Conservation (phyloP, 768 basidiomycete genomes). For the Agrocybe praecox region DNA sequence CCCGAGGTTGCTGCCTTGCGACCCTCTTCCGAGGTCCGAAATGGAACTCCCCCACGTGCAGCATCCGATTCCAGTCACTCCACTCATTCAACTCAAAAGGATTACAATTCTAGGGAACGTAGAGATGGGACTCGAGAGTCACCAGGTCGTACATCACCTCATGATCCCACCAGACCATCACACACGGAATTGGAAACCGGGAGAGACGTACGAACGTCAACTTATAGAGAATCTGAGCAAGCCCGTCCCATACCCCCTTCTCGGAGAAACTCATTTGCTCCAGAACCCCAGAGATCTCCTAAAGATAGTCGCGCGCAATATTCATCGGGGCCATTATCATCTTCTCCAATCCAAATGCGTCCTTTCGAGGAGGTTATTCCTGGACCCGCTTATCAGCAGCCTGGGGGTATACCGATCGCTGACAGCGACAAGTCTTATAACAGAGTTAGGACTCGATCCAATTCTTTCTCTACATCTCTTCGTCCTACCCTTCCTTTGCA, state of each 20-base stretch:
- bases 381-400: neutral
- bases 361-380: slow-evolving; percentile 13
- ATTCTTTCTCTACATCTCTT: slow-evolving; percentile 14
- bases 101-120: slow-evolving; percentile 5
- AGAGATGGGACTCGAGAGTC: slow-evolving; percentile 10
- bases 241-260: slow-evolving; percentile 6
- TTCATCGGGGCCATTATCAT: slow-evolving; percentile 14
- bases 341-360: slow-evolving; percentile 20
- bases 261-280: slow-evolving; percentile 15
- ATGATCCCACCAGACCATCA: neutral
- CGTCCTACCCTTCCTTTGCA: slow-evolving; percentile 10
- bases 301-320: slow-evolving; percentile 10
- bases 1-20: slow-evolving; percentile 14
- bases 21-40: slow-evolving; percentile 14
- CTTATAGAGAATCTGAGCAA: slow-evolving; percentile 9
- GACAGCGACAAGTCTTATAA: slow-evolving; percentile 4
- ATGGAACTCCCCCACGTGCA: slow-evolving; percentile 8
- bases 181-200: slow-evolving; percentile 4
- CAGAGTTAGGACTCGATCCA: slow-evolving; percentile 17
- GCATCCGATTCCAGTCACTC: slow-evolving; percentile 12
- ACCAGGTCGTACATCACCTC: slow-evolving; percentile 7
- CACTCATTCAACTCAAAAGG: slow-evolving; percentile 4
- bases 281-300: slow-evolving; percentile 5
- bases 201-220: slow-evolving; percentile 14
- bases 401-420: neutral